Evolutionary conservation across 352 stramenopile species (phyloP).

Genomic region (Pythium plurisporium): DNA sequence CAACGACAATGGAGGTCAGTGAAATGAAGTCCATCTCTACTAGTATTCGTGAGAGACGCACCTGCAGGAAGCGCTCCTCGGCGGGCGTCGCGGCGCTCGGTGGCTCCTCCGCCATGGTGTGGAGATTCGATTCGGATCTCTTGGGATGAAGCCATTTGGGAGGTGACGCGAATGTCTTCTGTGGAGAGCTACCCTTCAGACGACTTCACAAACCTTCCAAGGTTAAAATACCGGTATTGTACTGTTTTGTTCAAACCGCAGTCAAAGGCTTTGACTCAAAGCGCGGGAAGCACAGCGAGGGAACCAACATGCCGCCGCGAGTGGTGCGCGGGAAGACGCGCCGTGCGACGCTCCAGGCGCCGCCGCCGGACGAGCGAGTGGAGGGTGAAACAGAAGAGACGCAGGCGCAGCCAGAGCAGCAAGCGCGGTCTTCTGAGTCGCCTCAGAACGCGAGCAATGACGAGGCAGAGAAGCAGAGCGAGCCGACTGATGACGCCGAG

Average conservation of each 20-base stretch:
- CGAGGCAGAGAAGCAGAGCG: slow-evolving; percentile 11
- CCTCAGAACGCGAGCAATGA: slow-evolving; percentile 2
- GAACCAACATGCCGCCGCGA: neutral
- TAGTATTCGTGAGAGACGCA: slow-evolving; percentile 3
- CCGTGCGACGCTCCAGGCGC: neutral
- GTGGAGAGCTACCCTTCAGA: too few species aligned
- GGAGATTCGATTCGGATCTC: neutral
- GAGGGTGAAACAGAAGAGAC: neutral
- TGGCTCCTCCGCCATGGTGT: neutral
- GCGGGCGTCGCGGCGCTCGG: slow-evolving; percentile 5
- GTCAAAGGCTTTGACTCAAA: too few species aligned
- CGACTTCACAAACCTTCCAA: neutral
- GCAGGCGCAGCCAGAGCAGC: neutral
- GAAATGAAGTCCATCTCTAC: too few species aligned
- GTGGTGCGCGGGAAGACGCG: neutral
- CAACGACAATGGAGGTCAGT: too few species aligned
- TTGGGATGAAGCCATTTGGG: neutral
- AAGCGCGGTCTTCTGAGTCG: neutral
- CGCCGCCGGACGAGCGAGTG: neutral
- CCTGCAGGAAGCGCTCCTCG: slow-evolving; percentile 51
- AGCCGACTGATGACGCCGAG: slow-evolving; percentile 7
- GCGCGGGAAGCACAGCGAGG: slow-evolving; percentile 3
- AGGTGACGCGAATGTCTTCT: slow-evolving; percentile 7
- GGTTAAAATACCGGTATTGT: neutral
- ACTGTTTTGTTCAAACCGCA: slow-evolving; percentile 9